Percentiles rank a stretch among this genome's conserved stretches.
These are phyloP conservation scores for Zhuliangozyma blackwelliae DNA, from an alignment of 1,139 yeast genomes.

Conservation along the genomic window DNA sequence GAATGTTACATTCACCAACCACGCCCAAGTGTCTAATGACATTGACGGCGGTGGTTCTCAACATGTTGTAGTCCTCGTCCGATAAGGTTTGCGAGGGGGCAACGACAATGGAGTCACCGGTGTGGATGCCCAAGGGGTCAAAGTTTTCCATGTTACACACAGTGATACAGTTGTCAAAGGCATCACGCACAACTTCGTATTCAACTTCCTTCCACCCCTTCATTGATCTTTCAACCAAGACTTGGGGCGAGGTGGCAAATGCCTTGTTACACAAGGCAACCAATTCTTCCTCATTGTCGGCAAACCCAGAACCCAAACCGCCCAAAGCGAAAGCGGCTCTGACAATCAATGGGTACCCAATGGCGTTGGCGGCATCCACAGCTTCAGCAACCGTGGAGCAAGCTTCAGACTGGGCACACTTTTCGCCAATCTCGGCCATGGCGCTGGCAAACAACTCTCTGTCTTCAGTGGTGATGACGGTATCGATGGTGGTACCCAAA, in stretches of 20 bases:
- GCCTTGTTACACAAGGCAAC: slow-evolving; percentile 31
- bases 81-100: slow-evolving; percentile 98
- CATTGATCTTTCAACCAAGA: slow-evolving; percentile 90
- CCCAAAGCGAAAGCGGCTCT: slow-evolving; percentile 98
- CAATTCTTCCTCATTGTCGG: slow-evolving; percentile 74
- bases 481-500: slow-evolving; percentile 93
- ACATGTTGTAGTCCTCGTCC: slow-evolving; percentile 97
- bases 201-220: slow-evolving; percentile 99
- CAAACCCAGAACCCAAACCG: slow-evolving; percentile 98
- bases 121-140: slow-evolving; percentile 96
- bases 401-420: slow-evolving; percentile 94
- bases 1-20: slow-evolving; percentile 98
- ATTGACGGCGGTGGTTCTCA: slow-evolving; percentile 94
- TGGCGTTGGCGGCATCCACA: slow-evolving; percentile 73
- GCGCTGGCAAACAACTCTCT: slow-evolving; percentile 96
- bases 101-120: slow-evolving; percentile 98
- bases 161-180: slow-evolving; percentile 94
- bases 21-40: slow-evolving; percentile 97
- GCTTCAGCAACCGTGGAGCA: slow-evolving; percentile 94
- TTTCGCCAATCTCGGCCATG: slow-evolving; percentile 86
- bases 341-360: slow-evolving; percentile 95
- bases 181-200: slow-evolving; percentile 97
- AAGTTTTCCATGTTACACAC: slow-evolving; percentile 99
- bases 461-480: slow-evolving; percentile 94
- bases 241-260: slow-evolving; percentile 90